phyloP scores from a whole-genome alignment of 352 stramenopile species.

The Blastocystis sp. region DNA sequence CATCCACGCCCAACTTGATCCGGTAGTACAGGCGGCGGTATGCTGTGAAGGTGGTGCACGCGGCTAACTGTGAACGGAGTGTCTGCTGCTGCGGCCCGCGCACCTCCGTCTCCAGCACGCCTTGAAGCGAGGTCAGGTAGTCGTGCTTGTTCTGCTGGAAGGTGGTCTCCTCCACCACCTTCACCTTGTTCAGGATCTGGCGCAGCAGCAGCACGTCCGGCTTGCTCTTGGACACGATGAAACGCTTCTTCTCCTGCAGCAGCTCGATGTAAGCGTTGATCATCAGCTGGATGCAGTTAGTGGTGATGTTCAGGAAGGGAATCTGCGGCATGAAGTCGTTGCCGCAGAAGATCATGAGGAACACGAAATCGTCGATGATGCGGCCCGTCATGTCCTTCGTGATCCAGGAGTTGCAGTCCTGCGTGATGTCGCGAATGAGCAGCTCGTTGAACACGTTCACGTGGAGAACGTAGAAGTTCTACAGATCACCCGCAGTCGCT shows the following conservation, averaged over 20 bases:
- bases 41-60: not conserved
- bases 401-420: slow-evolving; percentile 67
- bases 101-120: not conserved
- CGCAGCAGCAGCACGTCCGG: not conserved
- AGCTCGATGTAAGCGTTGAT: slow-evolving; percentile 73
- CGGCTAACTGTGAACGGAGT: not conserved
- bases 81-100: not conserved
- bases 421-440: slow-evolving; percentile 89
- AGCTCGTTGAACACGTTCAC: slow-evolving; percentile 89
- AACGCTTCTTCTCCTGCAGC: slow-evolving; percentile 6
- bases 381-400: slow-evolving; percentile 81
- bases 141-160: not conserved
- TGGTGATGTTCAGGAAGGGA: slow-evolving; percentile 92
- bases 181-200: not conserved
- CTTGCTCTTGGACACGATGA: not conserved
- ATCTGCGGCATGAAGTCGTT: slow-evolving; percentile 99
- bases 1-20: slow-evolving; percentile 1
- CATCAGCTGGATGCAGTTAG: slow-evolving; percentile 92
- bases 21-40: slow-evolving; percentile 29
- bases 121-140: slow-evolving; percentile 4
- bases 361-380: slow-evolving; percentile 98
- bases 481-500: not conserved
- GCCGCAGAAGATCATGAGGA: slow-evolving; percentile 96
- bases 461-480: slow-evolving; percentile 69
- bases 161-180: not conserved